phyloP scores from a whole-genome alignment of 1,284 basidiomycete species.

The Sporisorium sorghi region DNA sequence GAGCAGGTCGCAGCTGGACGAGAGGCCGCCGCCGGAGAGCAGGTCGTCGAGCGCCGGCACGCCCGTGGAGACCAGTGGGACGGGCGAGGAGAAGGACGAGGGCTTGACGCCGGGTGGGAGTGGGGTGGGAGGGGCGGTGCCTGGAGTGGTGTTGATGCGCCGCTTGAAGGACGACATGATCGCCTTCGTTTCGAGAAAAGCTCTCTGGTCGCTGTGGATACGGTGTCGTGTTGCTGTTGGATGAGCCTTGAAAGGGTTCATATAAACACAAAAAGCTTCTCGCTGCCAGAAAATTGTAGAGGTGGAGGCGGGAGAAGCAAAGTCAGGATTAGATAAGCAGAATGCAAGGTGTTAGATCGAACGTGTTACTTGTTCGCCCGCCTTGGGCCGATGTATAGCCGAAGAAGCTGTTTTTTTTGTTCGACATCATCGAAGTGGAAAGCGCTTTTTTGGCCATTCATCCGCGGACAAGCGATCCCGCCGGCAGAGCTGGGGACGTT shows the following conservation, averaged over 20 bases:
- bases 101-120: conserved; percentile 75
- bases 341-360: background rate
- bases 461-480: background rate
- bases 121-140: conserved; percentile 67
- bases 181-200: background rate
- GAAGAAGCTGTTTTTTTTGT: background rate
- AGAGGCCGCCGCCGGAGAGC: conserved; percentile 86
- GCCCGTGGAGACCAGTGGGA: conserved; percentile 83
- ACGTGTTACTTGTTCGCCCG: too few species aligned
- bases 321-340: conserved; percentile 16
- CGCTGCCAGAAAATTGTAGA: conserved; percentile 13
- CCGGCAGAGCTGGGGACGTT: background rate
- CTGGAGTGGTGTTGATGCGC: conserved; percentile 69
- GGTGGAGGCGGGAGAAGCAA: conserved; percentile 18
- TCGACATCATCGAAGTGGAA: background rate
- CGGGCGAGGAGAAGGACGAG: conserved; percentile 76
- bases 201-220: background rate
- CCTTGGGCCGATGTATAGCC: conserved; percentile 15
- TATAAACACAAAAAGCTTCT: background rate
- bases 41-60: conserved; percentile 95
- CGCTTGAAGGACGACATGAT: conserved; percentile 85
- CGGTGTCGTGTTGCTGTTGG: background rate
- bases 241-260: background rate
- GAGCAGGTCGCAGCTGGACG: conserved; percentile 80
- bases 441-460: conserved; percentile 1